Percentiles rank a stretch among this genome's conserved stretches.
These are phyloP conservation scores for Ilex asprella DNA, from an alignment of 257 asterid genomes.

Conservation along the genomic window DNA sequence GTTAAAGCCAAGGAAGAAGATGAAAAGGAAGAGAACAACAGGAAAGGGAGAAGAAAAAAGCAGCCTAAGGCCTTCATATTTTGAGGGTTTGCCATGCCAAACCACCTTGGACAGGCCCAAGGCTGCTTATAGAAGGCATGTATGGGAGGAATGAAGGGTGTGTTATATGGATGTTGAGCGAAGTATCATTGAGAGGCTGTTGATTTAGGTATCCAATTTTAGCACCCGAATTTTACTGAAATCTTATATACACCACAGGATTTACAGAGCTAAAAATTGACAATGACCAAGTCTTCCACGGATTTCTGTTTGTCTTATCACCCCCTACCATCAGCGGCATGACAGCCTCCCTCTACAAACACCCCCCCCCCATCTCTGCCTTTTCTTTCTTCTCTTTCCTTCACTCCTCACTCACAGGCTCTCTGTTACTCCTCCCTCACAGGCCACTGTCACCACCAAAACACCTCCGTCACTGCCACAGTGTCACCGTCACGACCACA, in stretches of 20 bases:
- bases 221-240: background rate
- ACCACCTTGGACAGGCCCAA: slow-evolving; percentile 58
- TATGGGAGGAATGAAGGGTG: slow-evolving; percentile 7
- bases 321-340: background rate
- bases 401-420: background rate
- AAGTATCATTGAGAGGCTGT: background rate
- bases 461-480: too few relatives aligned
- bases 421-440: background rate
- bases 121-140: slow-evolving; percentile 41
- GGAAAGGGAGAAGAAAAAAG: slow-evolving; percentile 23
- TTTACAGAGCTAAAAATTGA: background rate
- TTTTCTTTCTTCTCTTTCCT: background rate
- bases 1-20: slow-evolving; percentile 17
- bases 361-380: background rate
- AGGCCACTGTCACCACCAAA: too few relatives aligned
- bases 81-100: slow-evolving; percentile 15
- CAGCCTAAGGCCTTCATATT: slow-evolving; percentile 47
- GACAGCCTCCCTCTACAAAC: background rate
- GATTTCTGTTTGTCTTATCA: background rate
- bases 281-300: background rate
- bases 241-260: background rate
- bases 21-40: slow-evolving; percentile 18
- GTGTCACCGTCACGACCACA: too few relatives aligned
- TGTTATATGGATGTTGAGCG: slow-evolving; percentile 24
- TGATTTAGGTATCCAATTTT: background rate